Conservation (phyloP, 352 stramenopile species). For the Pythium chondricola region DNA sequence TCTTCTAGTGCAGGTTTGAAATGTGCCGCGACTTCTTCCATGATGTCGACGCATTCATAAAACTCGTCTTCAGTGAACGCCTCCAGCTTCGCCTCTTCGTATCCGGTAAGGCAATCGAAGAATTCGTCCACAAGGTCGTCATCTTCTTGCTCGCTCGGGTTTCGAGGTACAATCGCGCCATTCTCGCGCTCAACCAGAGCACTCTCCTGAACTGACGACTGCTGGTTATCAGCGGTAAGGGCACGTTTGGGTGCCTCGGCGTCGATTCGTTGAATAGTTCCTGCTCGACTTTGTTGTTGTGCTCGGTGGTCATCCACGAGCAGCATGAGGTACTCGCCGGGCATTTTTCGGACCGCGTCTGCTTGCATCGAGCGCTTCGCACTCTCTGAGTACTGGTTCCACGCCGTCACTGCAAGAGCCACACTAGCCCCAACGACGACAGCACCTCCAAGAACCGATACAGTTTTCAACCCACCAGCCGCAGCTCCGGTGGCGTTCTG, state of each 20-base stretch:
- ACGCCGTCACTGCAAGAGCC: conserved; percentile 70
- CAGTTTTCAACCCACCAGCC: conserved; percentile 31
- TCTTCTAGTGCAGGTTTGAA: conserved; percentile 20
- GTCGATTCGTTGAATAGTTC: conserved; percentile 1
- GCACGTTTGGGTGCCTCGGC: background rate
- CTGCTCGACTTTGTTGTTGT: background rate
- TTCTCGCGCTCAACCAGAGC: conserved; percentile 1
- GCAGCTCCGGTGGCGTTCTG: conserved; percentile 2
- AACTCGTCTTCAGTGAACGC: conserved; percentile 79
- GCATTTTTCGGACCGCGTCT: conserved; percentile 69
- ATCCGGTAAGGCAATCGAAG: conserved; percentile 65
- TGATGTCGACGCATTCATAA: conserved; percentile 75
- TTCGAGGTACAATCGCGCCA: background rate
- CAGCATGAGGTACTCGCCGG: conserved; percentile 57
- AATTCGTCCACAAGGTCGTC: conserved; percentile 77
- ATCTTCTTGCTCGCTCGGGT: conserved; percentile 21
- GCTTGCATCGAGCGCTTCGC: conserved; percentile 56
- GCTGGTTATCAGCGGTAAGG: background rate
- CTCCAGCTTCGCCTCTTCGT: conserved; percentile 47
- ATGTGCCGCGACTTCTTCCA: conserved; percentile 40
- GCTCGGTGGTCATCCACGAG: conserved; percentile 58
- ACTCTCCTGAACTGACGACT: background rate
- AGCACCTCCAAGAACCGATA: conserved; percentile 67
- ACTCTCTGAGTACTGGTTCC: conserved; percentile 75
- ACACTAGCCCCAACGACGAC: conserved; percentile 74